Evolutionary conservation across 306 rosid genomes (phyloP).

Genomic region (Pterocarpus macrocarpus): DNA sequence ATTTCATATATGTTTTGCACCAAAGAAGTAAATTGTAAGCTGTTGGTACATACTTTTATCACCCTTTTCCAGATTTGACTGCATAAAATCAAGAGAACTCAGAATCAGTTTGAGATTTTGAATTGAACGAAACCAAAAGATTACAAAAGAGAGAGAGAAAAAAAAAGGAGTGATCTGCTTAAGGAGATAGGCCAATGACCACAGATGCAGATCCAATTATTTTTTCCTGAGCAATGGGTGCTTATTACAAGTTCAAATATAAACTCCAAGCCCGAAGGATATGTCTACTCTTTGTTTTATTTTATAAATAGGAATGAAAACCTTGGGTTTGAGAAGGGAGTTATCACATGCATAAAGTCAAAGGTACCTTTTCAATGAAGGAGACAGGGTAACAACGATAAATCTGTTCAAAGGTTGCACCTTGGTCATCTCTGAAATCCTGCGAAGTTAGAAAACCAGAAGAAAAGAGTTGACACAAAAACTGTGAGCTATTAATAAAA

Average conservation of each 20-base stretch:
- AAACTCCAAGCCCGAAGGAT: not conserved
- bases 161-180: no score
- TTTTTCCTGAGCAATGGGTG: not conserved
- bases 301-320: not conserved
- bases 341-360: conserved; percentile 9
- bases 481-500: not conserved
- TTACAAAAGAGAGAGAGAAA: no score
- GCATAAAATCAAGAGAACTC: conserved; percentile 39
- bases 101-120: conserved; percentile 14
- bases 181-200: not conserved
- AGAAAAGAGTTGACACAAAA: not conserved
- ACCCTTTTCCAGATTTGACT: conserved; percentile 68
- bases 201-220: not conserved
- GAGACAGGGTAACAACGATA: conserved; percentile 66
- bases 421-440: conserved; percentile 42
- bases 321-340: not conserved
- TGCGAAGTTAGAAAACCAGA: conserved; percentile 21
- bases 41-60: conserved; percentile 61
- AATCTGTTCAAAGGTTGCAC: conserved; percentile 54
- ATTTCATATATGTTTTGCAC: conserved; percentile 2
- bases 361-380: conserved; percentile 59
- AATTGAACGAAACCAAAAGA: not conserved
- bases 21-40: conserved; percentile 13
- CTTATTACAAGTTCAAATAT: not conserved
- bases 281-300: not conserved